Percentiles rank a stretch among this genome's conserved stretches.
phyloP scores from a whole-genome alignment of 176 grass and related monocot genomes.

The Carex parvula region DNA sequence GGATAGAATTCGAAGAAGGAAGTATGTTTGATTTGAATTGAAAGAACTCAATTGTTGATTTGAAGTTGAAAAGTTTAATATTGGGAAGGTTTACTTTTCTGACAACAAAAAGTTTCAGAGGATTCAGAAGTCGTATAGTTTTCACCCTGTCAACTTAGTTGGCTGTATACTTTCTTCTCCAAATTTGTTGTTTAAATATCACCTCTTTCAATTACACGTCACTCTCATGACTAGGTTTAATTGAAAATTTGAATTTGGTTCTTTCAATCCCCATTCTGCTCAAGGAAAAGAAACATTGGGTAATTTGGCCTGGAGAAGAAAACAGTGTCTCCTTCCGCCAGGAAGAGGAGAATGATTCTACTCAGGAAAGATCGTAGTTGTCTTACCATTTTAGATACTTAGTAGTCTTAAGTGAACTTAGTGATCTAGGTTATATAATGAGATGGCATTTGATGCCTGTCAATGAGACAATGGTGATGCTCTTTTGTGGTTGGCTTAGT shows the following conservation, averaged over 20 bases:
- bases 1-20: not conserved
- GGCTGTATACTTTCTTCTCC: not conserved
- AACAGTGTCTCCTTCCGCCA: too few species aligned
- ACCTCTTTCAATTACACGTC: not conserved
- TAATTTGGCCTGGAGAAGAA: too few species aligned
- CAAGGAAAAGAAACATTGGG: too few species aligned
- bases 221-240: not conserved
- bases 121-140: not conserved
- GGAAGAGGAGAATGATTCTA: too few species aligned
- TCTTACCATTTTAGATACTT: too few species aligned
- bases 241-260: not conserved
- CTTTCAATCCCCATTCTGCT: not conserved
- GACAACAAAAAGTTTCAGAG: not conserved
- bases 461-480: too few species aligned
- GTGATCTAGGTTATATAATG: too few species aligned
- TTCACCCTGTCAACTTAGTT: not conserved
- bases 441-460: too few species aligned
- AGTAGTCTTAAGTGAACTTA: too few species aligned
- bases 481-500: too few species aligned
- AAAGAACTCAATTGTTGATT: not conserved
- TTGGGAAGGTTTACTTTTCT: not conserved
- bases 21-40: not conserved
- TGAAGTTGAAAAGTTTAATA: slow-evolving; percentile 19
- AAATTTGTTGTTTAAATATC: not conserved
- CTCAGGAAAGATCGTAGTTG: too few species aligned